A percentile compares a stretch with the other conserved stretches of the same genome.
phyloP scores from a whole-genome alignment of 2,329 filamentous ascomycete genomes.

The Venturia effusa region DNA sequence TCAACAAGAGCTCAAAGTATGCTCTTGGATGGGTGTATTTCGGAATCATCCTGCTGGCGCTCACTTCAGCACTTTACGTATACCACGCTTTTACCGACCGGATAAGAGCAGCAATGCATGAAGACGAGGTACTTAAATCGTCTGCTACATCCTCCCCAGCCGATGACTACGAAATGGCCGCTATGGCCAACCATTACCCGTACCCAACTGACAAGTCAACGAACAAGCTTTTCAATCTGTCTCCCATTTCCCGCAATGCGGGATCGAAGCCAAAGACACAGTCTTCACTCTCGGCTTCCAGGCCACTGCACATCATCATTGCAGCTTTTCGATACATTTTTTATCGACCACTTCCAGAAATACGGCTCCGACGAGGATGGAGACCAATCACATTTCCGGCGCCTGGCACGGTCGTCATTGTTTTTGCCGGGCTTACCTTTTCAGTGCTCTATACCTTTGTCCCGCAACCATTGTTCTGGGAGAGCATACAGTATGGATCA shows the following conservation, averaged over 20 bases:
- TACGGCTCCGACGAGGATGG: conserved; percentile 51
- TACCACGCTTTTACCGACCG: conserved; percentile 93
- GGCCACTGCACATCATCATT: conserved; percentile 63
- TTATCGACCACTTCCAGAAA: conserved; percentile 71
- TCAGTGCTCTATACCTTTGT: conserved; percentile 75
- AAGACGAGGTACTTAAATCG: conserved; percentile 64
- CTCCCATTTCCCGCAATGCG: conserved; percentile 25
- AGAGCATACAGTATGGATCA: conserved; percentile 76
- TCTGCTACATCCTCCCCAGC: conserved; percentile 45
- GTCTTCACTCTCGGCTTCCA: conserved; percentile 53
- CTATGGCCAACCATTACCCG: conserved; percentile 28
- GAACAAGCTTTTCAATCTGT: conserved; percentile 66
- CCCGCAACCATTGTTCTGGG: conserved; percentile 79
- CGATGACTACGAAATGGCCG: conserved; percentile 51
- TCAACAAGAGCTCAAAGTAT: conserved; percentile 74
- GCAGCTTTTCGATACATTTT: conserved; percentile 83
- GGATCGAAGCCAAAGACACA: conserved; percentile 49
- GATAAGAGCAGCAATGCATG: conserved; percentile 78
- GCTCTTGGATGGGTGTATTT: conserved; percentile 84
- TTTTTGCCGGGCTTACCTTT: conserved; percentile 58
- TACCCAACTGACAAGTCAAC: conserved; percentile 45
- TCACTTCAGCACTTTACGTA: conserved; percentile 58
- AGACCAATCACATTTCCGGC: conserved; percentile 70
- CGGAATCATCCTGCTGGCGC: conserved; percentile 57
- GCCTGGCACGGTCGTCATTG: conserved; percentile 57